A percentile compares a stretch with the other conserved stretches of the same genome.
phyloP scores from a whole-genome alignment of 176 grass and related monocot species.

The Cenchrus fungigraminus region DNA sequence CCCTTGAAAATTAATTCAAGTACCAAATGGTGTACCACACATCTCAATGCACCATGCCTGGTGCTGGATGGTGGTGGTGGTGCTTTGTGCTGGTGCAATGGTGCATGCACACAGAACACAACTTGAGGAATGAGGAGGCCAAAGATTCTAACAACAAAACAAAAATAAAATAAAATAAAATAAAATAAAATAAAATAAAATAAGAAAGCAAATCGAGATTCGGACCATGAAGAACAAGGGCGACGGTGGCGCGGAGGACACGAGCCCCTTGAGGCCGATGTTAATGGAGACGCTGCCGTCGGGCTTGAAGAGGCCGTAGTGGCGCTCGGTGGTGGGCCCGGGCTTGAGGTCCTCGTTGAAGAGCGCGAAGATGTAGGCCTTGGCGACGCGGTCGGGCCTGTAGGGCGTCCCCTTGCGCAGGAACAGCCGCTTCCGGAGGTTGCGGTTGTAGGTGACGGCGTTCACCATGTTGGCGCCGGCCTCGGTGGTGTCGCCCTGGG shows the following conservation, averaged over 20 bases:
- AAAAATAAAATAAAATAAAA: not conserved
- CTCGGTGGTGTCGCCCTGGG: constrained; percentile 64
- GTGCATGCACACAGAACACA: not conserved
- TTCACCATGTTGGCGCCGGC: constrained; percentile 58
- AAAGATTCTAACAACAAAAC: not conserved
- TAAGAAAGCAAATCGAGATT: not conserved
- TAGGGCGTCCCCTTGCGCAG: constrained; percentile 80
- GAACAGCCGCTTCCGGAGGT: constrained; percentile 71
- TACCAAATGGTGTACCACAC: not conserved
- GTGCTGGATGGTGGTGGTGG: not conserved
- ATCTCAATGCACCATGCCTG: not conserved
- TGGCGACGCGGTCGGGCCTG: constrained; percentile 55
- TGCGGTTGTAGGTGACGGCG: constrained; percentile 70
- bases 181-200: no score
- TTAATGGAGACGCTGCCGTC: constrained; percentile 82
- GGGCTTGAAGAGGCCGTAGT: constrained; percentile 84
- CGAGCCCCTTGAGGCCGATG: constrained; percentile 75
- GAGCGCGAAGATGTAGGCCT: constrained; percentile 89
- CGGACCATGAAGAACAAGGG: constrained; percentile 52
- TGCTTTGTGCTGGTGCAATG: no score
- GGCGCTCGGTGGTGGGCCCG: constrained; percentile 66
- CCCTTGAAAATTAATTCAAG: not conserved
- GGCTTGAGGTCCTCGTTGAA: constrained; percentile 88
- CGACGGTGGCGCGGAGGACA: constrained; percentile 45
- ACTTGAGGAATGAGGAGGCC: not conserved